Percentiles rank a stretch among this genome's conserved stretches.
Evolutionary conservation across 192 early-diverging fungal species (phyloP).

Genomic region (Pilaira anomala): DNA sequence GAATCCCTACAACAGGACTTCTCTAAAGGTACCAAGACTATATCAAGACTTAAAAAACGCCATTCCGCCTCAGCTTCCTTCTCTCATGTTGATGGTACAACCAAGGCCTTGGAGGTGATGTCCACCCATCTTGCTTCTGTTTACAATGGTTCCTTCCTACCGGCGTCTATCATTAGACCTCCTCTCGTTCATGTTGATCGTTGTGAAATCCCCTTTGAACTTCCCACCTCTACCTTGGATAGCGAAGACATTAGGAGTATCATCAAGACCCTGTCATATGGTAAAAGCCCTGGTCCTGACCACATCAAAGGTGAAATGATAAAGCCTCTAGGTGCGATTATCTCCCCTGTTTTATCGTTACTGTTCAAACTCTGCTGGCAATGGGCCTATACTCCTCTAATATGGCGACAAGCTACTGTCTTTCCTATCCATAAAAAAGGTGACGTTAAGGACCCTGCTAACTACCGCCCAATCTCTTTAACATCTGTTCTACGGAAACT

Average conservation of each 20-base stretch:
- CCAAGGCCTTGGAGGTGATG: constrained; percentile 7
- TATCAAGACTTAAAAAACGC: background rate
- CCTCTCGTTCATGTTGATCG: background rate
- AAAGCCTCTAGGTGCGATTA: background rate
- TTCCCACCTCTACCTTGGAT: background rate
- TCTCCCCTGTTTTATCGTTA: background rate
- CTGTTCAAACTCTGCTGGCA: constrained; percentile 22
- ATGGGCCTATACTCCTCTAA: constrained; percentile 17
- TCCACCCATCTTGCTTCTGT: constrained; percentile 1
- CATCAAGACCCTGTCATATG: constrained; percentile 2
- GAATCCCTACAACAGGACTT: background rate
- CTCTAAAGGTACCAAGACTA: background rate
- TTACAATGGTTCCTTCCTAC: constrained; percentile 10
- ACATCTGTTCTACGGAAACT: constrained; percentile 27
- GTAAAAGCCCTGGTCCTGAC: constrained; percentile 24
- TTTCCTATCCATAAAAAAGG: constrained; percentile 32
- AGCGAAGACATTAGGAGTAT: background rate
- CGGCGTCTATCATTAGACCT: background rate
- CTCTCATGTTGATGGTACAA: constrained; percentile 11
- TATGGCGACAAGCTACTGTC: constrained; percentile 25
- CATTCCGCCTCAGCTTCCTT: constrained; percentile 4
- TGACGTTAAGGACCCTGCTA: background rate
- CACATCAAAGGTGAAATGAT: constrained; percentile 29
- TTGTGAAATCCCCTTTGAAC: background rate
- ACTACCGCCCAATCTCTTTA: constrained; percentile 30